phyloP scores from a whole-genome alignment of 306 rosid species.

The cucumber (Cucumis sativus) region Cucumber_9930_V3 NC_026659.2:11693501-11694000 shows the following conservation, averaged over 20 bases:
- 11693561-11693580: conserved; percentile 48
- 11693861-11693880: conserved; percentile 52
- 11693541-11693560: conserved; percentile 25
- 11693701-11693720: no score
- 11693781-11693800: conserved; percentile 85
- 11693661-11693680: neutral
- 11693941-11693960: conserved; percentile 51
- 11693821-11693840: conserved; percentile 32
- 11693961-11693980: conserved; percentile 62
- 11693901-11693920: conserved; percentile 53
- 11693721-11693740: no score
- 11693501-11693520: neutral
- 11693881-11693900: conserved; percentile 36
- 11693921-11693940: conserved; percentile 51
- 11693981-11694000: conserved; percentile 50
- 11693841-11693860: conserved; percentile 33
- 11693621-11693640: conserved; percentile 23
- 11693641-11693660: conserved; percentile 46
- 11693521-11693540: neutral
- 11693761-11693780: conserved; percentile 48
- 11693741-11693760: conserved; percentile 45
- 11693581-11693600: conserved; percentile 61
- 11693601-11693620: conserved; percentile 75
- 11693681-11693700: neutral
- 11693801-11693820: conserved; percentile 63